Percentiles rank a stretch among this genome's conserved stretches.
Evolutionary conservation across 768 basidiomycete species (phyloP).

Genomic region (Suillus discolor): DNA sequence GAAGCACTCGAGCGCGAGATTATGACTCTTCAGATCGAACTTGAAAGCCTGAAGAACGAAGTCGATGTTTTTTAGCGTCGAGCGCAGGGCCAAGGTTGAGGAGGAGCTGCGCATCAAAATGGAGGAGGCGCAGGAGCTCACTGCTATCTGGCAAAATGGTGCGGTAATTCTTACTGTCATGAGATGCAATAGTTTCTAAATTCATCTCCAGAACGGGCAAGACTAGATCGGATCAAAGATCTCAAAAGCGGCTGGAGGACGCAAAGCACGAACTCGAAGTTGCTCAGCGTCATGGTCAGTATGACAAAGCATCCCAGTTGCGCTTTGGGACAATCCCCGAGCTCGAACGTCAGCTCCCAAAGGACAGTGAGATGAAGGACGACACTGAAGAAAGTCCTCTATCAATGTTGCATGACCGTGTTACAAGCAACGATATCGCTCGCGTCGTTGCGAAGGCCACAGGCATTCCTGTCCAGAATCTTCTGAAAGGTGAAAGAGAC

Average conservation of each 20-base stretch:
- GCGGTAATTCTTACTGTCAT: constrained; percentile 18
- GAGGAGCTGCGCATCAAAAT: constrained; percentile 60
- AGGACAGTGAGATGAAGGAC: constrained; percentile 47
- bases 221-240: constrained; percentile 72
- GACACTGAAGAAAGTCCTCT: constrained; percentile 45
- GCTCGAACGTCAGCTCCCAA: constrained; percentile 70
- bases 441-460: constrained; percentile 87
- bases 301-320: constrained; percentile 80
- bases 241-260: constrained; percentile 74
- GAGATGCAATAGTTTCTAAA: not conserved
- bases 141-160: constrained; percentile 76
- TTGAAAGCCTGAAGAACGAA: constrained; percentile 89
- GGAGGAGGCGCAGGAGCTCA: constrained; percentile 61
- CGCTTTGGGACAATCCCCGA: constrained; percentile 87
- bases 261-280: constrained; percentile 87
- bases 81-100: constrained; percentile 71
- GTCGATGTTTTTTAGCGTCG: constrained; percentile 80
- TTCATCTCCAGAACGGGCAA: constrained; percentile 55
- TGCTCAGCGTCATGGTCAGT: constrained; percentile 87
- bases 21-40: constrained; percentile 85
- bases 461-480: constrained; percentile 87
- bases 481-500: constrained; percentile 88
- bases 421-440: constrained; percentile 88
- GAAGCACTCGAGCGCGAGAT: constrained; percentile 83
- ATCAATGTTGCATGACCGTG: constrained; percentile 79